phyloP scores from a whole-genome alignment of 495 filamentous ascomycete species.

The Talaromyces borbonicus region DNA sequence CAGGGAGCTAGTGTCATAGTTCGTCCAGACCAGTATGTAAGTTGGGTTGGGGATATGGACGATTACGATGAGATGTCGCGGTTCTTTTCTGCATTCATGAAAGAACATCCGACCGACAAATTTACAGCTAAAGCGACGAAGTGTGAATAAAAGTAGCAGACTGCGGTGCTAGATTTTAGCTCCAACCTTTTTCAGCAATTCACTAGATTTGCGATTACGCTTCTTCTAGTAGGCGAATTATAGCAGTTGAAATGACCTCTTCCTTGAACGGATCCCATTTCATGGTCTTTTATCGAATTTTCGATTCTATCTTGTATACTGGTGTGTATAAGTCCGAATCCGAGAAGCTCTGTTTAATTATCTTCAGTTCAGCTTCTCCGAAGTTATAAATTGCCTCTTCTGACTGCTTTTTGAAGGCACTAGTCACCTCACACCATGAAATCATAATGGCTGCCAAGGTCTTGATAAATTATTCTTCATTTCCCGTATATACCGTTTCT shows the following conservation, averaged over 20 bases:
- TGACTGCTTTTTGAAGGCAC: neutral
- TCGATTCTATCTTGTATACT: neutral
- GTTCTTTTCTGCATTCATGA: neutral
- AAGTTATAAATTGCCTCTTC: neutral
- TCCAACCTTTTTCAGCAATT: neutral
- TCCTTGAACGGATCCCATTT: neutral
- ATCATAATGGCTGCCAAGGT: neutral
- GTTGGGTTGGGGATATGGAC: constrained; percentile 45
- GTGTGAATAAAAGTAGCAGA: too few relatives aligned
- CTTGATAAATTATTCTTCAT: neutral
- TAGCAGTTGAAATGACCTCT: neutral
- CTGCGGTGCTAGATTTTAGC: neutral
- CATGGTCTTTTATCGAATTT: neutral
- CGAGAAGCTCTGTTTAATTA: neutral
- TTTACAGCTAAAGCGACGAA: too few relatives aligned
- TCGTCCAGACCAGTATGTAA: constrained; percentile 60
- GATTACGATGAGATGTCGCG: constrained; percentile 18
- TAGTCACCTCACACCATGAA: neutral
- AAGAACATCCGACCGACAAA: too few relatives aligned
- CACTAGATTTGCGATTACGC: neutral
- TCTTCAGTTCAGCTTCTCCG: neutral
- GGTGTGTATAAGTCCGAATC: neutral
- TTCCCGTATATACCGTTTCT: neutral
- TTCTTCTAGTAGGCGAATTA: neutral
- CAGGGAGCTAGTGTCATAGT: constrained; percentile 51